phyloP scores from a whole-genome alignment of 2,329 filamentous ascomycete species.

The Graphiopsis chlorocephala region DNA sequence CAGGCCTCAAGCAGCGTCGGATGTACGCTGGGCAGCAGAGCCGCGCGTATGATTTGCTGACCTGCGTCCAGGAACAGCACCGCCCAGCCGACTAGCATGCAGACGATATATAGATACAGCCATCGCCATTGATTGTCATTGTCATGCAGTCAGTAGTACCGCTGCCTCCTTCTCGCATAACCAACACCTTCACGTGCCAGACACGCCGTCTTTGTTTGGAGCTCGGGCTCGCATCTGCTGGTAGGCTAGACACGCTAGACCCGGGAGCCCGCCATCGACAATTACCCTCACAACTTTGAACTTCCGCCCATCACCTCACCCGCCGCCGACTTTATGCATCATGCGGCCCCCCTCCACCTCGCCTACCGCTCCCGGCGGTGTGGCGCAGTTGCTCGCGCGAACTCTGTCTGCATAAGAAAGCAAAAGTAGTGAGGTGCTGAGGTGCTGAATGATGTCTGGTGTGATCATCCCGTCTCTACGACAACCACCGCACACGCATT shows the following conservation, averaged over 20 bases:
- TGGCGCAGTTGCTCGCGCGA: neutral
- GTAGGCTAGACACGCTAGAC: neutral
- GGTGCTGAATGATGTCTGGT: neutral
- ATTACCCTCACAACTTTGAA: neutral
- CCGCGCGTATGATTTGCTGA: neutral
- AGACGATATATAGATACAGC: neutral
- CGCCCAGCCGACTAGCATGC: neutral
- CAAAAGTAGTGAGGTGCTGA: no score
- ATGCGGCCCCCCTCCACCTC: neutral
- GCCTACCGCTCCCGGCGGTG: neutral
- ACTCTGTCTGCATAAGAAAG: neutral
- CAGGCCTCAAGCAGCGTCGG: neutral
- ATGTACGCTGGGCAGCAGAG: neutral
- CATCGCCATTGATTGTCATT: neutral
- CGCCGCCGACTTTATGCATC: neutral
- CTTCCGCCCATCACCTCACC: neutral
- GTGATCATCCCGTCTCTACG: constrained; percentile 1
- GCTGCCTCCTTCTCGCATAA: neutral
- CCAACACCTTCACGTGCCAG: neutral
- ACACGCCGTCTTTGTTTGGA: neutral
- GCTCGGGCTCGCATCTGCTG: neutral
- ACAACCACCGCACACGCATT: constrained; percentile 7
- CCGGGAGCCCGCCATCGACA: neutral
- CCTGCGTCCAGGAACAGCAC: neutral
- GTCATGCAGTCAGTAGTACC: neutral